Percentiles rank a stretch among this genome's conserved stretches.
phyloP scores from a whole-genome alignment of 768 basidiomycete genomes.

The Galerina sulciceps region DNA sequence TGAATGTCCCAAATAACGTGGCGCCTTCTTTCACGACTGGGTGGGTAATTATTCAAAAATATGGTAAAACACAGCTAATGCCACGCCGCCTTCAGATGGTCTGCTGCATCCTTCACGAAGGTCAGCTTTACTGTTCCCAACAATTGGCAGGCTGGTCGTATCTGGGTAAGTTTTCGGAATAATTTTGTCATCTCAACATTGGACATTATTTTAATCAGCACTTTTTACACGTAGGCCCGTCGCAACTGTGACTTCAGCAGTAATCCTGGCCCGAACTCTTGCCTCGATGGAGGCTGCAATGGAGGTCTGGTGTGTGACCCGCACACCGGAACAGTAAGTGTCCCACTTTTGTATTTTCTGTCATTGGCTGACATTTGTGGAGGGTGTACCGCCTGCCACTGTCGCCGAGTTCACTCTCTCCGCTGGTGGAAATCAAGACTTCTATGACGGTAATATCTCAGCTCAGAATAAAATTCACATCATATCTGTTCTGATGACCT shows the following conservation, averaged over 20 bases:
- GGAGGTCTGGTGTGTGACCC: conserved; percentile 66
- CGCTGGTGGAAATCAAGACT: conserved; percentile 48
- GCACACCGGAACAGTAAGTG: conserved; percentile 50
- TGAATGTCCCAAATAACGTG: conserved; percentile 41
- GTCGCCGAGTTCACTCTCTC: conserved; percentile 72
- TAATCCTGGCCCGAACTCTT: conserved; percentile 61
- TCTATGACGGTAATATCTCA: conserved; percentile 57
- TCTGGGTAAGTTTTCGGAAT: conserved; percentile 38
- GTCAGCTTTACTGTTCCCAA: conserved; percentile 60
- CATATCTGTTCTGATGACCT: background rate
- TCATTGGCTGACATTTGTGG: background rate
- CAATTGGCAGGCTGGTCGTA: conserved; percentile 68
- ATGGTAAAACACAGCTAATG: background rate
- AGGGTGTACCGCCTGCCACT: conserved; percentile 71
- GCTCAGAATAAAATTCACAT: background rate
- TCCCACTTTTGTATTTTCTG: background rate
- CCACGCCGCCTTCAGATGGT: conserved; percentile 35
- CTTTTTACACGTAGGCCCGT: conserved; percentile 48
- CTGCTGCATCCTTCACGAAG: conserved; percentile 37
- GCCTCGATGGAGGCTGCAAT: conserved; percentile 69
- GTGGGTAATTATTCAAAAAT: conserved; percentile 27
- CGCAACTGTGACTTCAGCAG: conserved; percentile 64
- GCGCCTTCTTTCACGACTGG: conserved; percentile 49
- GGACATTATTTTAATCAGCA: background rate
- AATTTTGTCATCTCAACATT: background rate